Conservation (phyloP, 2,329 filamentous ascomycete genomes). For the Keithomyces neogunnii region DNA sequence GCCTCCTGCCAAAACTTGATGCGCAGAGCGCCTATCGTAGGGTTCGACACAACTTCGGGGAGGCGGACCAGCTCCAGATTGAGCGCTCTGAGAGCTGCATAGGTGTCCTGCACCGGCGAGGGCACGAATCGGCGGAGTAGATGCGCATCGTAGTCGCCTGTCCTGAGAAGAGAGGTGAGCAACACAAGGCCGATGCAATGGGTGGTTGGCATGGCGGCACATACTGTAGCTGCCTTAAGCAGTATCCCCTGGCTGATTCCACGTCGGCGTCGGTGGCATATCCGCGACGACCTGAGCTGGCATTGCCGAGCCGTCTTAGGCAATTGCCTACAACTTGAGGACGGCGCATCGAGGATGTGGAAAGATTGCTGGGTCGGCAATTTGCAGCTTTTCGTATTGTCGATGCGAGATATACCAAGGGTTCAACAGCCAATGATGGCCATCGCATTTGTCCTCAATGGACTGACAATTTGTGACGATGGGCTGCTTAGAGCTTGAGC, state of each 20-base stretch:
- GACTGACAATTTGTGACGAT: too few relatives aligned
- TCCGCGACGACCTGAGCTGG: slow-evolving; percentile 24
- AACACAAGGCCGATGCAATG: too few relatives aligned
- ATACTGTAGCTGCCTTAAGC: slow-evolving; percentile 43
- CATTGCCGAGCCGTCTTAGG: slow-evolving; percentile 26
- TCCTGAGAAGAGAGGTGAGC: slow-evolving; percentile 38
- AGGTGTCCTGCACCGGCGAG: slow-evolving; percentile 64
- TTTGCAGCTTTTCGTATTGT: too few relatives aligned
- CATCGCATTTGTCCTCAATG: slow-evolving; percentile 9
- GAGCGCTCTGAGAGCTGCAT: slow-evolving; percentile 82
- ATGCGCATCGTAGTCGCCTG: slow-evolving; percentile 83
- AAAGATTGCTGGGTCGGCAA: not conserved
- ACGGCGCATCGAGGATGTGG: slow-evolving; percentile 26
- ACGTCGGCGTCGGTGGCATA: slow-evolving; percentile 44
- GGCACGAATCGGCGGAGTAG: slow-evolving; percentile 81
- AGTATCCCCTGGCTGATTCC: slow-evolving; percentile 45
- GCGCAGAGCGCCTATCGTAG: slow-evolving; percentile 79
- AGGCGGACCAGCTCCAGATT: slow-evolving; percentile 89
- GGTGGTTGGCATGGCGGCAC: slow-evolving; percentile 1
- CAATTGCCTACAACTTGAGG: slow-evolving; percentile 26
- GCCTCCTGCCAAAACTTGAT: slow-evolving; percentile 94
- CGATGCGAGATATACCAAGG: not conserved
- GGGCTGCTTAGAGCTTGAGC: not conserved
- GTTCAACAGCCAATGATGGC: slow-evolving; percentile 10
- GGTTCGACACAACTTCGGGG: slow-evolving; percentile 80